Percentiles rank a stretch among this genome's conserved stretches.
Evolutionary conservation across 2,329 filamentous ascomycete genomes (phyloP).

Genomic region (Diaporthe citrichinensis): DNA sequence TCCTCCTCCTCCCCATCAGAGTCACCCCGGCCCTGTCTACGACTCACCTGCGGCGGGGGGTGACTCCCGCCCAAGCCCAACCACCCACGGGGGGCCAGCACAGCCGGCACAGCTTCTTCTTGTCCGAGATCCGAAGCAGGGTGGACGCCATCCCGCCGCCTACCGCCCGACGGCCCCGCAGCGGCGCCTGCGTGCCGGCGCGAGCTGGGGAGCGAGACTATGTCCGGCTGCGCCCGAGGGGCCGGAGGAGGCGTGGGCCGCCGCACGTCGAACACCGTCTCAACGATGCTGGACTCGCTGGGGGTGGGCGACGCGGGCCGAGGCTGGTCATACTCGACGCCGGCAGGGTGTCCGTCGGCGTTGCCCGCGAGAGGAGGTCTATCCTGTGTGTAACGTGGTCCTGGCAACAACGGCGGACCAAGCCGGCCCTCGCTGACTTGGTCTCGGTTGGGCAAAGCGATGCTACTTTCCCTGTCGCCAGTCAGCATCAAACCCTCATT

Average conservation of each 20-base stretch:
- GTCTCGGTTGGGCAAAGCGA: no score
- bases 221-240: neutral
- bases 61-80: neutral
- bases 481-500: neutral
- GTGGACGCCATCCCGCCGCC: no score
- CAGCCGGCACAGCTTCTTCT: neutral
- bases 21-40: neutral
- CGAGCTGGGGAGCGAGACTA: neutral
- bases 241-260: neutral
- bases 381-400: neutral
- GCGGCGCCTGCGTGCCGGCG: neutral
- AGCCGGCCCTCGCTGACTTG: neutral
- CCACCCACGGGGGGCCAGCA: neutral
- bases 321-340: neutral
- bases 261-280: neutral
- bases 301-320: neutral
- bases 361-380: no score
- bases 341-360: neutral
- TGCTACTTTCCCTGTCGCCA: neutral
- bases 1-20: neutral
- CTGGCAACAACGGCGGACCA: no score
- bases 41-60: neutral
- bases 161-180: neutral
- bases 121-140: neutral
- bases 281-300: slow-evolving; percentile 9